phyloP scores from a whole-genome alignment of 768 basidiomycete genomes.

The Termitomyces heimii region DNA sequence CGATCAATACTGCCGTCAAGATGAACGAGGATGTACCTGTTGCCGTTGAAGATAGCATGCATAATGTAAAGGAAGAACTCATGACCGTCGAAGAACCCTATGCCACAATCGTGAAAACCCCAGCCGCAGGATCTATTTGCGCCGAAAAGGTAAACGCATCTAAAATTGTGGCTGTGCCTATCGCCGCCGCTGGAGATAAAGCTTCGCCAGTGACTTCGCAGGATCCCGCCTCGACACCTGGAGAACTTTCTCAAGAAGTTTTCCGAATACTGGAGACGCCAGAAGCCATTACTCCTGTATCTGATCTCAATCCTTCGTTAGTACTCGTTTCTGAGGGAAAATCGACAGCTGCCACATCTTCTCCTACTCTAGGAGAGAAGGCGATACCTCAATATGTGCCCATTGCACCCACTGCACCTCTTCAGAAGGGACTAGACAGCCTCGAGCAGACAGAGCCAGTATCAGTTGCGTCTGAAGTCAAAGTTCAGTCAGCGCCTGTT shows the following conservation, averaged over 20 bases:
- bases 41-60: conserved; percentile 1
- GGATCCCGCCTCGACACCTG: background rate
- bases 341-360: background rate
- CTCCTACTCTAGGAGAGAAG: background rate
- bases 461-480: background rate
- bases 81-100: background rate
- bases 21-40: background rate
- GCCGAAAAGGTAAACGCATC: background rate
- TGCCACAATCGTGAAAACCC: background rate
- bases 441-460: background rate
- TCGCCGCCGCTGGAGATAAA: background rate
- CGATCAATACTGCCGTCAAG: conserved; percentile 1
- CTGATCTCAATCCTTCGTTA: conserved; percentile 2
- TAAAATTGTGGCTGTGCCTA: background rate
- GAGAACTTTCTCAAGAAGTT: background rate
- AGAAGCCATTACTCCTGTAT: conserved; percentile 1
- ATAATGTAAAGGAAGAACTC: background rate
- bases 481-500: background rate
- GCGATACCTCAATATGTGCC: background rate
- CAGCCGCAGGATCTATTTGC: background rate
- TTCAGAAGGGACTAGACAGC: background rate
- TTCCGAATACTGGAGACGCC: conserved; percentile 1
- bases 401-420: background rate
- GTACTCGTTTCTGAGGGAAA: conserved; percentile 2
- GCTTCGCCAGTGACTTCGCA: background rate